These are phyloP conservation scores for Herpotrichia juniperi DNA, from an alignment of 2,329 filamentous ascomycete genomes.

Conservation along the genomic window DNA sequence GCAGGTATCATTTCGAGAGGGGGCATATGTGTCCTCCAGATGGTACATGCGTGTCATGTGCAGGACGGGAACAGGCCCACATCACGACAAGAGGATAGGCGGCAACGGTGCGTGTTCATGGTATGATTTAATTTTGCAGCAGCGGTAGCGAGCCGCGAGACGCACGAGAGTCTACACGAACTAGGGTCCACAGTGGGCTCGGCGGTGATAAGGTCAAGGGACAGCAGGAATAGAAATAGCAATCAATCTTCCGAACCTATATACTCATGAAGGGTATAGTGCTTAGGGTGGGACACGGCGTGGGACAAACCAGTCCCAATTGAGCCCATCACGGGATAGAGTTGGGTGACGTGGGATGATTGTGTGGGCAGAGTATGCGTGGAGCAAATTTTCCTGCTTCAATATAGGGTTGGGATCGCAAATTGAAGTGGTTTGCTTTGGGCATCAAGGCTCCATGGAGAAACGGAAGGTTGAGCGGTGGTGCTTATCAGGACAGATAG, in stretches of 20 bases:
- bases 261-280: too few relatives aligned
- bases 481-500: conserved; percentile 6
- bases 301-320: not conserved
- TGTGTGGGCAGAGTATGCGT: not conserved
- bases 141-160: not conserved
- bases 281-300: not conserved
- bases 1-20: too few relatives aligned
- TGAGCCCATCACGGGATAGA: not conserved
- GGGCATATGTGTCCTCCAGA: not conserved
- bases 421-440: conserved; percentile 20
- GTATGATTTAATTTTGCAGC: not conserved
- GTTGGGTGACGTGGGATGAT: not conserved
- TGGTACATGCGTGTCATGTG: not conserved
- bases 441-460: conserved; percentile 20
- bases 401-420: conserved; percentile 17
- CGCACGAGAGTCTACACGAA: not conserved
- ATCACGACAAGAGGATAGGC: not conserved
- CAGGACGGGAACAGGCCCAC: not conserved
- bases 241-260: too few relatives aligned
- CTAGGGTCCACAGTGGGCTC: too few relatives aligned
- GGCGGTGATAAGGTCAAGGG: not conserved
- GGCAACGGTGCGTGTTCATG: not conserved
- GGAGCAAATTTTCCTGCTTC: conserved; percentile 16
- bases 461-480: conserved; percentile 12
- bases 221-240: too few relatives aligned